Base-by-base conservation (phyloP, 805 yeast genomes). In the Grigorovia humatica region DNA sequence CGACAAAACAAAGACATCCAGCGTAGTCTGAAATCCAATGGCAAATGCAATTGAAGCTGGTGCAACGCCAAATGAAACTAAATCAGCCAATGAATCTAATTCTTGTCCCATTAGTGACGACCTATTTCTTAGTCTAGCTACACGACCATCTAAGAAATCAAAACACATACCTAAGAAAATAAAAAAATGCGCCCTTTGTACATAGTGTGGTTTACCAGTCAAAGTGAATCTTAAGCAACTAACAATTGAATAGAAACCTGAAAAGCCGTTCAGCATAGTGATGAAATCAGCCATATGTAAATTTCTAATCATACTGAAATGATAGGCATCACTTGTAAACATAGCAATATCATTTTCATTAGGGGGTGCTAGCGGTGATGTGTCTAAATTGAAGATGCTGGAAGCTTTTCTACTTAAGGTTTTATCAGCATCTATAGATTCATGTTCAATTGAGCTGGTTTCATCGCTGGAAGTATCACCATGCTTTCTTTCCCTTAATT, bases 101-200 rank as follows among this genome's bases (percentile, higher is more conserved):
- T 93, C 99, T 70, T 93, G 98, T 54, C 99, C 99, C 86, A 93
- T 87, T 51, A 93, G 76, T 12, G 95, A 84, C 2, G 95, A 80
- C 72, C 90, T 88, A 67, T 89, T 85, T 71, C 96, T 80, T 72
- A 93, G 78, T 64, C 99, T 79, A 4, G 99, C 99, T 8, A 91
- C 99, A 61, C 95, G 81, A 40, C 99, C 99, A 67, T 93, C 99
- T 67, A 93, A 86, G 67, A 93, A 89, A 69, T 91, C 99, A 68
- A 91, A 91, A 66, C 93, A 88, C 63, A 91, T 79, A 5, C 99
- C 99, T 58, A 91, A 73, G n/a, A 86, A 76, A 45, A 89, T 88
- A 70, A 86, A 88, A 57, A 85, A 82, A 71, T 89, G 90, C 1
- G 98, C 96, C 60, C 96, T 77, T 70, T 85, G 91, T 35, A 83